Percentiles rank a stretch among this genome's conserved stretches.
Conservation (phyloP, 257 asterid genomes). For the Asclepias syriaca region DNA sequence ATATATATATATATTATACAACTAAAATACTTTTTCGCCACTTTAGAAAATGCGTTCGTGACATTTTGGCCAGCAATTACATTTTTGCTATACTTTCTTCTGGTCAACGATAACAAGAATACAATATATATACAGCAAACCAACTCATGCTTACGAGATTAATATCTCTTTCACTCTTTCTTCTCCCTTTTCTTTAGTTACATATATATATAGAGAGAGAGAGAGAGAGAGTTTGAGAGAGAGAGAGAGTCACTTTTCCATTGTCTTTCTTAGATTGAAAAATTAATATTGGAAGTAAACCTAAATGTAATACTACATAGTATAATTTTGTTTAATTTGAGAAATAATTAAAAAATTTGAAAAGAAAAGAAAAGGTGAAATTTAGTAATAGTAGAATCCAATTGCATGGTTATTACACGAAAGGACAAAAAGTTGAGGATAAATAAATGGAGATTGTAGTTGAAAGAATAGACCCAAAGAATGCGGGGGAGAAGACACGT, state of each 20-base stretch:
- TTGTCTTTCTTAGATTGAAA: background rate
- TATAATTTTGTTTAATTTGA: too few species aligned
- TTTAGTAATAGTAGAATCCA: background rate
- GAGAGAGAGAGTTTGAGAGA: background rate
- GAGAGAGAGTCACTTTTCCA: background rate
- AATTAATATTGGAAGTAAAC: background rate
- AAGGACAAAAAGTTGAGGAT: background rate
- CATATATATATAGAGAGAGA: too few species aligned
- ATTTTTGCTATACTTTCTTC: background rate
- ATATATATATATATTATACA: too few species aligned
- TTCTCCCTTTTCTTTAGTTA: background rate
- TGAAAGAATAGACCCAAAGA: constrained; percentile 14
- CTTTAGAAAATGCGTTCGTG: background rate
- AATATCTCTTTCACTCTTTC: background rate
- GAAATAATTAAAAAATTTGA: too few species aligned
- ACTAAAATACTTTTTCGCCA: too few species aligned
- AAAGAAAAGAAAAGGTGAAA: too few species aligned
- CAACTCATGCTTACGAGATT: background rate
- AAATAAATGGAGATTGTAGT: background rate
- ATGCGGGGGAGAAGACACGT: constrained; percentile 23
- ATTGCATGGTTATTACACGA: background rate
- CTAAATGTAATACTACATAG: background rate
- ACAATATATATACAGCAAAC: background rate
- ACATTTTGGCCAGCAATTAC: background rate
- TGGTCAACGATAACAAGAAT: constrained; percentile 3